A percentile compares a stretch with the other conserved stretches of the same genome.
These are phyloP conservation scores for Magnaporthiopsis rhizophila DNA, from an alignment of 2,329 filamentous ascomycete genomes.

Conservation along the genomic window DNA sequence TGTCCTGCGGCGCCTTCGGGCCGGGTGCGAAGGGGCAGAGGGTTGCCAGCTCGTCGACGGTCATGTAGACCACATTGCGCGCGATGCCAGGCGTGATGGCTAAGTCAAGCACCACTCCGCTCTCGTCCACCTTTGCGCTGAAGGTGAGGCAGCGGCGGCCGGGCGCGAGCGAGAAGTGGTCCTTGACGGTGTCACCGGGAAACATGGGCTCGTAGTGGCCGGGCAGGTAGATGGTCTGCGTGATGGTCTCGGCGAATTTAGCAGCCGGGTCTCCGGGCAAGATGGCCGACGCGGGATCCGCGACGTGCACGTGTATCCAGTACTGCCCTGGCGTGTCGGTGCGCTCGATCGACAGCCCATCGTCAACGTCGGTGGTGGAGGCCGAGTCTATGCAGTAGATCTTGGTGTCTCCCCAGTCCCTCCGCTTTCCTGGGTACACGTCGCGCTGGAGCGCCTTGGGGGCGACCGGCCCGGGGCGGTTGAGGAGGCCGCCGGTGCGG, in stretches of 20 bases:
- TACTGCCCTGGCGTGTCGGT: constrained; percentile 45
- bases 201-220: constrained; percentile 54
- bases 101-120: constrained; percentile 44
- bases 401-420: constrained; percentile 48
- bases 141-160: constrained; percentile 51
- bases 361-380: constrained; percentile 64
- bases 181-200: constrained; percentile 36
- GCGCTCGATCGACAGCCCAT: constrained; percentile 64
- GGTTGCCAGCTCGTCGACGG: constrained; percentile 39
- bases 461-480: constrained; percentile 18
- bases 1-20: constrained; percentile 12
- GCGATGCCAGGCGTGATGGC: constrained; percentile 46
- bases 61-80: constrained; percentile 49
- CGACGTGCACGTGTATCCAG: constrained; percentile 73
- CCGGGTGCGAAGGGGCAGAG: constrained; percentile 30
- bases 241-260: constrained; percentile 52
- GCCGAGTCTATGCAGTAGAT: constrained; percentile 68
- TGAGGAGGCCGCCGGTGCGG: constrained; percentile 31
- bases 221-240: constrained; percentile 51
- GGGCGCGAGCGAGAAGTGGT: constrained; percentile 45
- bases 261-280: constrained; percentile 48
- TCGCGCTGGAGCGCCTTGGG: constrained; percentile 30
- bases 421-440: constrained; percentile 40
- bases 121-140: constrained; percentile 46
- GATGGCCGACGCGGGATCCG: constrained; percentile 69